Percentiles rank a stretch among this genome's conserved stretches.
phyloP scores from a whole-genome alignment of 176 grass and related monocot species.

The Oryza rufipogon region DNA sequence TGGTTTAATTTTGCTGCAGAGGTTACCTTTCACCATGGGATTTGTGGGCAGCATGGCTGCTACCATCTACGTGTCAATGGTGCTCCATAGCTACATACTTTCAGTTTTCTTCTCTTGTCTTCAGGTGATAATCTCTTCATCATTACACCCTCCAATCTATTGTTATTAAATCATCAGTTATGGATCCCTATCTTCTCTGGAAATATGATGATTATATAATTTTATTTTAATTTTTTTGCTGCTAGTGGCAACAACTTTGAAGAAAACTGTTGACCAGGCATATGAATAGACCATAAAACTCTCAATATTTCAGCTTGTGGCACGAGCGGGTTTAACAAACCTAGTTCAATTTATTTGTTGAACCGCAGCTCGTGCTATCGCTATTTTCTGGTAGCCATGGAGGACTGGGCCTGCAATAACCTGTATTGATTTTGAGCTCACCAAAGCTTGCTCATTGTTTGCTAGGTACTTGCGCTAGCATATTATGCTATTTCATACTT shows the following conservation, averaged over 20 bases:
- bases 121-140: slow-evolving; percentile 57
- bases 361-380: background rate
- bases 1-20: slow-evolving; percentile 57
- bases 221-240: background rate
- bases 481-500: slow-evolving; percentile 99
- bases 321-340: background rate
- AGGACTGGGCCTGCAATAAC: background rate
- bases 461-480: slow-evolving; percentile 79
- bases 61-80: slow-evolving; percentile 97
- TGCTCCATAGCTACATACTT: slow-evolving; percentile 94
- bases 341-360: background rate
- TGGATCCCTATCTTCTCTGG: background rate
- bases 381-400: background rate
- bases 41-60: slow-evolving; percentile 86
- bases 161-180: slow-evolving; percentile 22
- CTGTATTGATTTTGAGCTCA: slow-evolving; percentile 10
- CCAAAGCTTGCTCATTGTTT: slow-evolving; percentile 33
- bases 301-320: background rate
- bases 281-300: slow-evolving; percentile 24
- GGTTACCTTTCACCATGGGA: slow-evolving; percentile 91
- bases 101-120: slow-evolving; percentile 95
- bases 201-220: background rate
- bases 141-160: background rate
- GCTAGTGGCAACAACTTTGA: slow-evolving; percentile 21
- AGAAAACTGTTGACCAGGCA: background rate